Percentiles rank a stretch among this genome's conserved stretches.
Evolutionary conservation across 768 basidiomycete genomes (phyloP).

Genomic region (Lepiota venenata): DNA sequence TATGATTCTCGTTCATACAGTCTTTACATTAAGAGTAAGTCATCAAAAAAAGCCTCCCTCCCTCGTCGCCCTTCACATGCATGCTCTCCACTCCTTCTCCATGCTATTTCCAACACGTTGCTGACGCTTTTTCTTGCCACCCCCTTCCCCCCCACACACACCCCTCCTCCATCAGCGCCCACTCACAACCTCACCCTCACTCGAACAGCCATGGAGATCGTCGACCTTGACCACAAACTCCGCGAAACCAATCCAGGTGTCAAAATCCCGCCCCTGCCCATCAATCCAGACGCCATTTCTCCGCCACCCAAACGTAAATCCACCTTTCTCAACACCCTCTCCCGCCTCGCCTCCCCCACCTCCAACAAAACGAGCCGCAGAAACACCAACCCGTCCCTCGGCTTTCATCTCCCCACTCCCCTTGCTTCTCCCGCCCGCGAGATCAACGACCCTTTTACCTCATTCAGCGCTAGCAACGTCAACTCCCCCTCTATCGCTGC

Average conservation of each 20-base stretch:
- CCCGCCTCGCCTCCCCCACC: conserved; percentile 75
- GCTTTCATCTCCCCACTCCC: conserved; percentile 40
- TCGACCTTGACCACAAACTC: conserved; percentile 82
- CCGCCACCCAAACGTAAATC: conserved; percentile 73
- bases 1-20: conserved; percentile 71
- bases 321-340: conserved; percentile 82
- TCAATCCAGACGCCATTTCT: conserved; percentile 53
- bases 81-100: neutral
- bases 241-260: conserved; percentile 56
- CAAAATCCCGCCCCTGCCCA: conserved; percentile 59
- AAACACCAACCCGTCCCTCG: conserved; percentile 28
- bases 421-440: conserved; percentile 52
- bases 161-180: conserved; percentile 50
- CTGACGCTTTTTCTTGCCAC: conserved; percentile 21
- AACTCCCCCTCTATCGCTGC: conserved; percentile 21
- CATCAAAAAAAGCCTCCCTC: conserved; percentile 14
- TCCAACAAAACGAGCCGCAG: conserved; percentile 45
- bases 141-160: too few relatives aligned
- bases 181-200: conserved; percentile 89
- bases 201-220: conserved; percentile 70
- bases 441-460: conserved; percentile 57
- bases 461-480: conserved; percentile 31
- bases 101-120: conserved; percentile 17
- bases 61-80: conserved; percentile 16
- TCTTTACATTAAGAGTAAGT: conserved; percentile 90